Percentiles rank a stretch among this genome's conserved stretches.
Conservation (phyloP, 306 rosid genomes). For the Pyrus pyrifolia region DNA sequence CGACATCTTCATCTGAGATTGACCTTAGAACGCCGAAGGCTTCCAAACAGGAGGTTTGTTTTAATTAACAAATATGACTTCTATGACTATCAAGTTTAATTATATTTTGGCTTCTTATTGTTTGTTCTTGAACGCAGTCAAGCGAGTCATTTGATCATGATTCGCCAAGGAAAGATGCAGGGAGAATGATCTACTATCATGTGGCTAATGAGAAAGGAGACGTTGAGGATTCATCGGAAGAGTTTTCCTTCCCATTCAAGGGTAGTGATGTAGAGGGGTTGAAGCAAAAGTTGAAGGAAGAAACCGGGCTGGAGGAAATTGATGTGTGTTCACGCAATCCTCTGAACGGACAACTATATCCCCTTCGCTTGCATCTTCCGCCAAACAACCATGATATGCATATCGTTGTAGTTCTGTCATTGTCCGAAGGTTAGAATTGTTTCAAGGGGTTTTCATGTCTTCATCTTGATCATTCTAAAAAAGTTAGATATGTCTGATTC, state of each 20-base stretch:
- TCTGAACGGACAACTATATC: slow-evolving; percentile 61
- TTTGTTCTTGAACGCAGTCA: slow-evolving; percentile 16
- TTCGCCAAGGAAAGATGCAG: slow-evolving; percentile 34
- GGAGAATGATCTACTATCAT: slow-evolving; percentile 53
- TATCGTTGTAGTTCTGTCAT: slow-evolving; percentile 57
- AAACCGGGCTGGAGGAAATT: slow-evolving; percentile 42
- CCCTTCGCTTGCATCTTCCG: slow-evolving; percentile 77
- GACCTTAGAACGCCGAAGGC: slow-evolving; percentile 30
- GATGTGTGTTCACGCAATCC: slow-evolving; percentile 71
- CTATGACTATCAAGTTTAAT: not conserved
- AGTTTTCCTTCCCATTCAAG: slow-evolving; percentile 43
- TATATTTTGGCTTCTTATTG: not conserved
- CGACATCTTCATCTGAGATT: slow-evolving; percentile 17
- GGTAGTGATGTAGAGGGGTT: slow-evolving; percentile 51
- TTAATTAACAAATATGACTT: not conserved
- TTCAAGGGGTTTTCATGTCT: not conserved
- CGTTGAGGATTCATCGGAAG: slow-evolving; percentile 22
- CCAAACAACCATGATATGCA: slow-evolving; percentile 68
- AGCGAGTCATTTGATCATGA: not conserved
- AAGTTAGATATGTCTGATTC: not conserved
- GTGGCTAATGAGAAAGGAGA: slow-evolving; percentile 59
- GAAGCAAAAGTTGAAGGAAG: slow-evolving; percentile 44
- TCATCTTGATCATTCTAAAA: not conserved
- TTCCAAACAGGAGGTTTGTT: slow-evolving; percentile 33
- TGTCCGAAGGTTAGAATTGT: slow-evolving; percentile 22